phyloP scores from a whole-genome alignment of 345 rosid species.

The Tarenaya hassleriana region DNA sequence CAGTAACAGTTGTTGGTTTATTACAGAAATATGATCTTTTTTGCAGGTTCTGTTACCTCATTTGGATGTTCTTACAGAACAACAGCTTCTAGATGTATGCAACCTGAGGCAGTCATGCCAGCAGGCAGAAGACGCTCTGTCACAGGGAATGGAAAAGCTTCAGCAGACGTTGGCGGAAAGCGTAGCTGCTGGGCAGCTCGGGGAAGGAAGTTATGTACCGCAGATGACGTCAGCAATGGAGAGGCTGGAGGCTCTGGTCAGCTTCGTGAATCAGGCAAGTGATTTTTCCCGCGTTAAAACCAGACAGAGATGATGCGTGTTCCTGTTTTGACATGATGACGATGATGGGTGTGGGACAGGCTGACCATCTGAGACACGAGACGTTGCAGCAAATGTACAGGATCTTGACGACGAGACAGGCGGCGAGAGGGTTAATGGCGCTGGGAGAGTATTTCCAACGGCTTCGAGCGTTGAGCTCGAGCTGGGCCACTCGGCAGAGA shows the following conservation, averaged over 20 bases:
- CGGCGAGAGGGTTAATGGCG: constrained; percentile 75
- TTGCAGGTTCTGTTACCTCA: constrained; percentile 67
- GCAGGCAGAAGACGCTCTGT: constrained; percentile 94
- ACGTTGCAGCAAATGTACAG: constrained; percentile 75
- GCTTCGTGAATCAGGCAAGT: constrained; percentile 83
- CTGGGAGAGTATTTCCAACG: constrained; percentile 82
- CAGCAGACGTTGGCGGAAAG: constrained; percentile 61
- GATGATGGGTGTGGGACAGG: too few species aligned
- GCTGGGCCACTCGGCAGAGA: constrained; percentile 52
- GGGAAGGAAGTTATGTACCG: constrained; percentile 48
- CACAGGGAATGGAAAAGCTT: constrained; percentile 90
- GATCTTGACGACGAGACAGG: constrained; percentile 66
- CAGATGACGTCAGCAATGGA: constrained; percentile 60
- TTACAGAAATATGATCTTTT: not conserved
- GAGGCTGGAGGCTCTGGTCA: constrained; percentile 64
- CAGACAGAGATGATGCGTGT: too few species aligned
- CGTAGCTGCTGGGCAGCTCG: constrained; percentile 55
- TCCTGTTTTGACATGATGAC: too few species aligned
- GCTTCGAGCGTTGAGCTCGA: constrained; percentile 56
- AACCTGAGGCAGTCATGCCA: constrained; percentile 65
- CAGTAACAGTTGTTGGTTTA: not conserved
- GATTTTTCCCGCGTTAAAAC: too few species aligned
- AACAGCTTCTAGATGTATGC: constrained; percentile 41
- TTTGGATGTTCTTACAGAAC: constrained; percentile 61
- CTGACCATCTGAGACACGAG: constrained; percentile 83